Evolutionary conservation across 2,329 filamentous ascomycete genomes (phyloP).

Genomic region (Sclerotinia minor): DNA sequence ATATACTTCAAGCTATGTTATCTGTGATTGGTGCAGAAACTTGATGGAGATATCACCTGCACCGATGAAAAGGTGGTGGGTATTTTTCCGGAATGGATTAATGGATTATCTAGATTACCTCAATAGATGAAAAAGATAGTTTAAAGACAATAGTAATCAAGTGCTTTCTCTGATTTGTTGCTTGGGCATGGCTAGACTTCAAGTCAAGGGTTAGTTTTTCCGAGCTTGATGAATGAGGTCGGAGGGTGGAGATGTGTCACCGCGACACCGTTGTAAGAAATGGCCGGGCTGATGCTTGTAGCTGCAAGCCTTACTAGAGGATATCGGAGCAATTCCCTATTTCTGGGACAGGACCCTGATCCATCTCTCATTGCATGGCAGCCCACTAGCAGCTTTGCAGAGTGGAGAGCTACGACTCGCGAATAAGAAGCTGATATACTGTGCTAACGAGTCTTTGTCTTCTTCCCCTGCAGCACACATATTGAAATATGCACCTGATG

Average conservation of each 20-base stretch:
- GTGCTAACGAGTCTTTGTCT: neutral
- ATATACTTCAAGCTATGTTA: neutral
- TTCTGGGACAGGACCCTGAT: conserved; percentile 7
- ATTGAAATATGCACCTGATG: neutral
- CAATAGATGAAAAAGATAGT: neutral
- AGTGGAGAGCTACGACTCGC: neutral
- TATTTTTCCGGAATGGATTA: neutral
- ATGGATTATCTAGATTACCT: neutral
- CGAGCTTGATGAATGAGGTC: neutral
- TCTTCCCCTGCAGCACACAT: neutral
- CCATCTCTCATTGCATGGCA: conserved; percentile 3
- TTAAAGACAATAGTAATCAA: neutral
- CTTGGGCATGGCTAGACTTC: neutral
- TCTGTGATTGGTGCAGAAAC: conserved; percentile 15
- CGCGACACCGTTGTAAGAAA: neutral
- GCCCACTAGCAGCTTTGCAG: neutral
- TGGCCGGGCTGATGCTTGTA: neutral
- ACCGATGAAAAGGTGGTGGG: neutral
- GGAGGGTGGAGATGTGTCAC: neutral
- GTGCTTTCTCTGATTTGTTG: neutral
- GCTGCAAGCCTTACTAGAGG: neutral
- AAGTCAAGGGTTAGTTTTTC: neutral
- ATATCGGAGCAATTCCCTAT: neutral
- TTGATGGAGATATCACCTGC: neutral
- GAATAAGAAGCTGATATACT: neutral